A percentile compares a stretch with the other conserved stretches of the same genome.
phyloP scores from a whole-genome alignment of 225 moss, liverwort and hornwort species.

The Marchantia paleacea region DNA sequence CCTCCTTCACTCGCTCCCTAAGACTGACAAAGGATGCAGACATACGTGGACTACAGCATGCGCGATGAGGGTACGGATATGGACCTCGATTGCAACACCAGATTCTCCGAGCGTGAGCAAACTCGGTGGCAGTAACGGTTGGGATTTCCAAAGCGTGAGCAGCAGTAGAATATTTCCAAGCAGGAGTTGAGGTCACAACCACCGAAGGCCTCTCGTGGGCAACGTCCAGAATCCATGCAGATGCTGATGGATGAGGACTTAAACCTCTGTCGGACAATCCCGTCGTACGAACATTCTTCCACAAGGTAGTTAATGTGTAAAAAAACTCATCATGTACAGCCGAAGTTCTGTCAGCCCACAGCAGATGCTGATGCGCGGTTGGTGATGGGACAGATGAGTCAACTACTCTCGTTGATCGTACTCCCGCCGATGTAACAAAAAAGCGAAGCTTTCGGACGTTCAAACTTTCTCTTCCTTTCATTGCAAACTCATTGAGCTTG shows the following conservation, averaged over 20 bases:
- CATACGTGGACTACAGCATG: slow-evolving; percentile 10
- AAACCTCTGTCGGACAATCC: neutral
- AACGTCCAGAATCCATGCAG: neutral
- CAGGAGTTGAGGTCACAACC: neutral
- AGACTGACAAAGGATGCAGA: slow-evolving; percentile 17
- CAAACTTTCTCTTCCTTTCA: slow-evolving; percentile 25
- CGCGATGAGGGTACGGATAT: neutral
- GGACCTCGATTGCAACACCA: neutral
- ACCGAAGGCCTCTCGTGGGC: neutral
- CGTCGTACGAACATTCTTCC: neutral
- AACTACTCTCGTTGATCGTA: slow-evolving; percentile 8
- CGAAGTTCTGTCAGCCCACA: neutral
- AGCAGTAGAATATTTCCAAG: slow-evolving; percentile 5
- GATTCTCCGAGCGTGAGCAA: neutral
- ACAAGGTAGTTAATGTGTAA: neutral
- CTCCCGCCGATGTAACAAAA: slow-evolving; percentile 13
- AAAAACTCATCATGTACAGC: neutral
- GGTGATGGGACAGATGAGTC: slow-evolving; percentile 4
- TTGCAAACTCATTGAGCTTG: slow-evolving; percentile 13
- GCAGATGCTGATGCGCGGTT: neutral
- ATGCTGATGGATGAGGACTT: neutral
- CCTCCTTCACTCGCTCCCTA: slow-evolving; percentile 22
- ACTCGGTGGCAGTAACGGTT: neutral
- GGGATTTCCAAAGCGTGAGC: neutral
- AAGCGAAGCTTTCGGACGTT: slow-evolving; percentile 6